Evolutionary conservation across 257 asterid species (phyloP).

Genomic region (Salvia splendens): DNA sequence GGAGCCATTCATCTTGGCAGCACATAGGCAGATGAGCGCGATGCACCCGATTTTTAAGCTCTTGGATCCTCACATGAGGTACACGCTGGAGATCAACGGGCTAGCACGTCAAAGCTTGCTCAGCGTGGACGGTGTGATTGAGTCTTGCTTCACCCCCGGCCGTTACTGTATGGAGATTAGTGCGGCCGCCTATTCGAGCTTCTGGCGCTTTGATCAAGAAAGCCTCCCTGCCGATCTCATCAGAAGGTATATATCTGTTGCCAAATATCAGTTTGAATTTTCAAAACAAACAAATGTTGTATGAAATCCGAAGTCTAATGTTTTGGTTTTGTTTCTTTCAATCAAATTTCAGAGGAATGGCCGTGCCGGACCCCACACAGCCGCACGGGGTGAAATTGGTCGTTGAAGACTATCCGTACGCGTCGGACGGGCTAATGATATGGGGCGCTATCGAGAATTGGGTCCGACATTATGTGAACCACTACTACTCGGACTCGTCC

Average conservation of each 20-base stretch:
- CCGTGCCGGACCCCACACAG: conserved; percentile 73
- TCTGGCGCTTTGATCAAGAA: conserved; percentile 90
- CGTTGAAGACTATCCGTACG: conserved; percentile 87
- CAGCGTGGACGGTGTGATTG: conserved; percentile 83
- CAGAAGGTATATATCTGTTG: conserved; percentile 61
- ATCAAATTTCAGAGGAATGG: conserved; percentile 74
- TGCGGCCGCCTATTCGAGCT: conserved; percentile 80
- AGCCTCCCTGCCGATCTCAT: conserved; percentile 92
- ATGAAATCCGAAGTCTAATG: conserved; percentile 26
- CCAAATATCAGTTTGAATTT: background rate
- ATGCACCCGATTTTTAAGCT: conserved; percentile 95
- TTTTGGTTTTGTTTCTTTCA: background rate
- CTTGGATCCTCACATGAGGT: conserved; percentile 97
- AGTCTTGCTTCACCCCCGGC: conserved; percentile 93
- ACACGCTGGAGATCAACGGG: conserved; percentile 86
- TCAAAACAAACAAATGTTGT: background rate
- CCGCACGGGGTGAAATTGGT: conserved; percentile 70
- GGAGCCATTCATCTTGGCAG: conserved; percentile 92
- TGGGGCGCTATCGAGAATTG: conserved; percentile 76
- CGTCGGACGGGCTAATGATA: conserved; percentile 83
- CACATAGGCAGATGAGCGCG: conserved; percentile 92
- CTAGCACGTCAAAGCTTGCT: conserved; percentile 86
- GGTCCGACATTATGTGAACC: conserved; percentile 62
- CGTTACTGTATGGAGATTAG: conserved; percentile 94
- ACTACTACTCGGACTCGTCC: conserved; percentile 64